Base-by-base conservation (phyloP, 495 filamentous ascomycete genomes). In the Aspergillus egyptiacus region DNA sequence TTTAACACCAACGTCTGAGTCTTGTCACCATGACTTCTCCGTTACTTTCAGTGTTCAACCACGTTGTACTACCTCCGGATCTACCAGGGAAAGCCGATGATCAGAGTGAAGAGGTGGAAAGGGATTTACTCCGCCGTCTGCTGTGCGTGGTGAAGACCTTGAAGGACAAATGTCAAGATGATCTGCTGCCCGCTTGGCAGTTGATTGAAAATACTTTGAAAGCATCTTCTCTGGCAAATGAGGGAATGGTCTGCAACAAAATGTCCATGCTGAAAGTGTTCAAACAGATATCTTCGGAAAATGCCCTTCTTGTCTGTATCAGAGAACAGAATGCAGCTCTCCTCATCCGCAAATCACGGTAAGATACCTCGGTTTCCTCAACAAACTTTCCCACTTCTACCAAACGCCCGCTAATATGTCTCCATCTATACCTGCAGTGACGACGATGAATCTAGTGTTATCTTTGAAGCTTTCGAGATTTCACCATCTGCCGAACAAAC, bases 381-480 rank as follows among this genome's bases (percentile, higher is more conserved):
- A 54, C 6, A 3, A n/a, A n/a, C 30, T 28, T 28, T 13, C 30
- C 30, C 30, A 32, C n/a, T 15, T 36, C n/a, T 18, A 10, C 19
- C 31, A 9, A 39, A 47, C 14, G 15, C 19, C 27, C 13, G 5
- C 35, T 24, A 24, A 24, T 24, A 27, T n/a, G n/a, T n/a, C n/a
- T n/a, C n/a, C n/a, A n/a, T n/a, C n/a, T n/a, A n/a, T n/a, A n/a
- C n/a, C n/a, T n/a, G n/a, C n/a, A n/a, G n/a, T n/a, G n/a, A n/a
- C n/a, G n/a, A n/a, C n/a, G n/a, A n/a, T n/a, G n/a, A n/a, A n/a
- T n/a, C n/a, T n/a, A 5, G 13, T 11, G 38, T 65, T 3, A 39
- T 74, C 6, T 66, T 84, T 30, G 80, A 84, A 54, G 64, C 70
- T 1, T 82, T 83, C 43, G 79, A 85, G 52, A 62, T 76, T 7